A percentile compares a stretch with the other conserved stretches of the same genome.
These are phyloP conservation scores for Misopates orontium DNA, from an alignment of 257 asterid genomes.

Conservation along the genomic window DNA sequence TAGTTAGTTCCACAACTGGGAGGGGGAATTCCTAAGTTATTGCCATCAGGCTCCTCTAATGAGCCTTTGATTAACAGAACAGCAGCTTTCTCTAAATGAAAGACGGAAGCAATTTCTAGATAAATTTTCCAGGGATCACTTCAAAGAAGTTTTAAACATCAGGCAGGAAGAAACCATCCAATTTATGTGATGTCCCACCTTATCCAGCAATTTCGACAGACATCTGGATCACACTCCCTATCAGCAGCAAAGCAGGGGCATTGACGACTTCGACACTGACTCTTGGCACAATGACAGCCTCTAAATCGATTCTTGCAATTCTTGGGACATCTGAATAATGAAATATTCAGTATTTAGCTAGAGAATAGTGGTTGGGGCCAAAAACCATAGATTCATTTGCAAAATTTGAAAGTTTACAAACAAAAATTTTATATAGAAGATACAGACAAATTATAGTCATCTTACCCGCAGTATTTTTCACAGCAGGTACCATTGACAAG, in stretches of 20 bases:
- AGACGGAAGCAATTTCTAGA: constrained; percentile 1
- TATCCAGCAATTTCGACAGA: constrained; percentile 97
- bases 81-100: constrained; percentile 10
- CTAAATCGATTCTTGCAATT: constrained; percentile 93
- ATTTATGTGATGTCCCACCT: constrained; percentile 47
- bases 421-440: too few relatives aligned
- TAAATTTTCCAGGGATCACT: not conserved
- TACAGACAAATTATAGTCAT: constrained; percentile 14
- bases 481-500: constrained; percentile 84
- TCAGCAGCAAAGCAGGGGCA: constrained; percentile 98
- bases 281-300: constrained; percentile 97
- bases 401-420: not conserved
- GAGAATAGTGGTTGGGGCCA: constrained; percentile 16
- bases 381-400: constrained; percentile 1
- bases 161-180: constrained; percentile 24
- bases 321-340: constrained; percentile 74
- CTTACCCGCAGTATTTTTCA: constrained; percentile 98
- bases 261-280: constrained; percentile 99
- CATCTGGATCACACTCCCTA: constrained; percentile 97
- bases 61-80: not conserved
- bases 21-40: not conserved
- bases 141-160: constrained; percentile 19
- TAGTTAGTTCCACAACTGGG: not conserved
- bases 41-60: too few relatives aligned
- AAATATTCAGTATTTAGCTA: constrained; percentile 19